Conservation (phyloP, 2,329 filamentous ascomycete genomes). For the Penicillium brasilianum region DNA sequence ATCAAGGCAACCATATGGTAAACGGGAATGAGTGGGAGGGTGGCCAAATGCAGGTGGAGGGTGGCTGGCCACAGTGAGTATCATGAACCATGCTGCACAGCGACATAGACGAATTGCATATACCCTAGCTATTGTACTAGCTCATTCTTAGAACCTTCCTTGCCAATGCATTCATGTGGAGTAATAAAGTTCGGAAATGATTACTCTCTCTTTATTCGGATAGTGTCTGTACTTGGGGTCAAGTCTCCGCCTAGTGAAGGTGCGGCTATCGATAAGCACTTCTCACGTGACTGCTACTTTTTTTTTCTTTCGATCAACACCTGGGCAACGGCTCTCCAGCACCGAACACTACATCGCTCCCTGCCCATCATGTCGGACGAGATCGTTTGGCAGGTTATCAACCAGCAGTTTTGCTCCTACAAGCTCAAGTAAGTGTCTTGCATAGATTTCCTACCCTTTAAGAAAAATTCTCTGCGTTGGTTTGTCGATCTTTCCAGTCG, state of each 20-base stretch:
- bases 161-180: background rate
- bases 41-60: slow-evolving; percentile 21
- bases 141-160: background rate
- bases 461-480: slow-evolving; percentile 9
- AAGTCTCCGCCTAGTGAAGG: too few species aligned
- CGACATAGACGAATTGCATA: slow-evolving; percentile 16
- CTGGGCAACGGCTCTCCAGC: slow-evolving; percentile 22
- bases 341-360: slow-evolving; percentile 25
- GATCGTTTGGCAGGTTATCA: slow-evolving; percentile 96
- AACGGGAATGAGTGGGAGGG: slow-evolving; percentile 25
- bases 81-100: background rate
- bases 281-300: slow-evolving; percentile 40
- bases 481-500: background rate
- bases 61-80: slow-evolving; percentile 16
- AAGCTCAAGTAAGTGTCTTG: slow-evolving; percentile 75
- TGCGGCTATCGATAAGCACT: slow-evolving; percentile 38
- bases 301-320: slow-evolving; percentile 39
- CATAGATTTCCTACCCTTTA: slow-evolving; percentile 1
- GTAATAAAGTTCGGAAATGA: background rate
- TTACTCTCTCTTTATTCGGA: background rate
- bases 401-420: slow-evolving; percentile 93
- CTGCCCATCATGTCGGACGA: slow-evolving; percentile 72
- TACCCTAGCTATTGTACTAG: slow-evolving; percentile 13
- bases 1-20: slow-evolving; percentile 16
- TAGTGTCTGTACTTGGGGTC: background rate